Percentiles rank a stretch among this genome's conserved stretches.
Conservation (phyloP, 805 yeast species). For the Metschnikowia proteae region DNA sequence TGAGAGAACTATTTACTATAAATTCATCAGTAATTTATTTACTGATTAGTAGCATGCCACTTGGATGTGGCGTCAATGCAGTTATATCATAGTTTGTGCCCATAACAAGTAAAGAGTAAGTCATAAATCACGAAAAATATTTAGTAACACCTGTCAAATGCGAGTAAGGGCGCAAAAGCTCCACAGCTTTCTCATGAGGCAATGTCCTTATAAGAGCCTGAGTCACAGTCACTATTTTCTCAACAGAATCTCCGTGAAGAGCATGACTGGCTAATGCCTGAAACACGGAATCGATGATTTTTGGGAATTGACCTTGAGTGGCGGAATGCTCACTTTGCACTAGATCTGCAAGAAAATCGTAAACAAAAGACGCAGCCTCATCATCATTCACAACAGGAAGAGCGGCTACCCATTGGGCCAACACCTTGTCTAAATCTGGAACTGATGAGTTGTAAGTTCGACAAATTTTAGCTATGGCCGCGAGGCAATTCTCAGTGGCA, state of each 20-base stretch:
- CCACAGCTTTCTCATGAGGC: constrained; percentile 68
- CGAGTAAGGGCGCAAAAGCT: constrained; percentile 57
- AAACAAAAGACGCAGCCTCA: constrained; percentile 84
- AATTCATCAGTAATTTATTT: too few species aligned
- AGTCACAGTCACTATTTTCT: constrained; percentile 55
- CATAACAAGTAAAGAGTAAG: background rate
- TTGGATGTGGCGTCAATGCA: background rate
- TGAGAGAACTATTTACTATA: too few species aligned
- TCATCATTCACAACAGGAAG: constrained; percentile 82
- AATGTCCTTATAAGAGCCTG: constrained; percentile 60
- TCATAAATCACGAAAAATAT: constrained; percentile 41
- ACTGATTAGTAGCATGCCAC: background rate
- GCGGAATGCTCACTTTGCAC: constrained; percentile 62
- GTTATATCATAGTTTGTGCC: background rate
- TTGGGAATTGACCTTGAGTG: constrained; percentile 52
- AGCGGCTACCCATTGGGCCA: constrained; percentile 73
- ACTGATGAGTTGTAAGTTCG: constrained; percentile 56
- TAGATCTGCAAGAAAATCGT: constrained; percentile 67
- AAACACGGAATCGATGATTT: constrained; percentile 63
- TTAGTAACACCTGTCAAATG: constrained; percentile 59
- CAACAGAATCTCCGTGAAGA: constrained; percentile 69
- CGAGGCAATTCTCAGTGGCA: constrained; percentile 83
- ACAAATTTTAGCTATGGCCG: constrained; percentile 81
- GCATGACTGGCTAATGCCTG: constrained; percentile 71
- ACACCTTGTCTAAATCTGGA: constrained; percentile 58